Evolutionary conservation across 2,329 filamentous ascomycete species (phyloP), one percentile per base, ranked within the genome.

Genomic region (Cercospora citrullina): DNA sequence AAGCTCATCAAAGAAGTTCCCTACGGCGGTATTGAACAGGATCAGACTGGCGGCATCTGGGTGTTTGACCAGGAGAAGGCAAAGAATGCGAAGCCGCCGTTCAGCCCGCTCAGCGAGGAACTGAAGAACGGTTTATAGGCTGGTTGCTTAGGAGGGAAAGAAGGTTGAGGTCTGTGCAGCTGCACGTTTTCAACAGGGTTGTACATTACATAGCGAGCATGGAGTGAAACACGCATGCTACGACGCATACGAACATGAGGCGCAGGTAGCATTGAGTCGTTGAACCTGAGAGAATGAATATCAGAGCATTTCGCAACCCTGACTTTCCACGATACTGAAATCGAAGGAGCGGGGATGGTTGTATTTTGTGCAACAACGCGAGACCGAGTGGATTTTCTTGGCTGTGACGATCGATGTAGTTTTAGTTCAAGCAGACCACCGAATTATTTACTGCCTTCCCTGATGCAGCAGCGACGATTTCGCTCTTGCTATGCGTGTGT

Each of bases 11-110:
- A 77, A 53, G 75, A 84, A 72, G 80, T 84, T 70, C 77, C 81
- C 64, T 68, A 72, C 28, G 78, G 76, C 12, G 71, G 69, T 48
- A 73, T 88, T 18, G 90, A 91, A 71, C 80, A 84, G 39, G 86
- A 87, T 58, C 89, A 90, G 81, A 92, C 90, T 1, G 87, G 87
- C 64, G 90, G 90, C 0, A 83, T 92, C 33, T 92, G 90, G 90
- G 81, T 87, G 67, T 92, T 90, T 77, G 87, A 90, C 78, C 78
- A 83, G 70, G 77, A 82, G 67, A 86, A 85, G 75, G 85, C 83
- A 7, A 73, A 72, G 65, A 73, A 72, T 51, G 75, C 75, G 4
- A 73, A 74, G 74, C 72, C 75, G 58, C 75, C 75, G 33, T 78
- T 74, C 68, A 69, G 68, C 59, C 45, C 65, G 33, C 68, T 76